Percentiles rank a stretch among this genome's conserved stretches.
These are phyloP conservation scores for Teunomyces panamensis DNA, from an alignment of 805 yeast species.

Conservation along the genomic window DNA sequence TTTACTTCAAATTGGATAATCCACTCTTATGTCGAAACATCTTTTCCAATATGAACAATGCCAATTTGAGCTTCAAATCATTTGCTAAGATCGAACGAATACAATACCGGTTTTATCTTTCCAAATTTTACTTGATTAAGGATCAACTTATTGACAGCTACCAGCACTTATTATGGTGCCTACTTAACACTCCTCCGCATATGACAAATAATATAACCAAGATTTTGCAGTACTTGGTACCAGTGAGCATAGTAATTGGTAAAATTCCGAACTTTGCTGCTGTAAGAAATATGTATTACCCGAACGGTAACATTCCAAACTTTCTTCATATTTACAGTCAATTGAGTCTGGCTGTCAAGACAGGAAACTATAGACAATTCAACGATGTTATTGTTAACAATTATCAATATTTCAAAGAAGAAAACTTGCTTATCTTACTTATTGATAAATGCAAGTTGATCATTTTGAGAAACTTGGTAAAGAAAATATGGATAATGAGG, in stretches of 20 bases:
- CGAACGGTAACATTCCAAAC: constrained; percentile 13
- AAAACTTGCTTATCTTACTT: constrained; percentile 41
- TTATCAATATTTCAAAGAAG: constrained; percentile 34
- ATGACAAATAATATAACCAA: constrained; percentile 35
- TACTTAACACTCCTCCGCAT: constrained; percentile 31
- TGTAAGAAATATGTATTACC: constrained; percentile 12
- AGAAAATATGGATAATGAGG: constrained; percentile 26
- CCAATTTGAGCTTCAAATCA: constrained; percentile 40
- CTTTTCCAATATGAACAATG: constrained; percentile 57
- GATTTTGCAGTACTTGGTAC: constrained; percentile 48
- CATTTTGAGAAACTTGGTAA: constrained; percentile 44
- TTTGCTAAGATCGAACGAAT: constrained; percentile 45
- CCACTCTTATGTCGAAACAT: constrained; percentile 61
- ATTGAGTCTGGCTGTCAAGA: constrained; percentile 33
- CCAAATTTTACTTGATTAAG: constrained; percentile 54
- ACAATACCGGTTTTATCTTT: constrained; percentile 52
- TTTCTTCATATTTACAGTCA: constrained; percentile 33
- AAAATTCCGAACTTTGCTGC: constrained; percentile 39
- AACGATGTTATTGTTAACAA: constrained; percentile 24
- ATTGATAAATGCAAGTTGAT: constrained; percentile 45
- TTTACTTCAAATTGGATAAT: constrained; percentile 53
- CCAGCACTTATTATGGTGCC: constrained; percentile 56
- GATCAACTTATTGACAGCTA: constrained; percentile 47
- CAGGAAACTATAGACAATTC: constrained; percentile 43
- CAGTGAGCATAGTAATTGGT: constrained; percentile 55